Evolutionary conservation across 2,329 filamentous ascomycete species (phyloP).

Genomic region (Hypoxylon sp.): DNA sequence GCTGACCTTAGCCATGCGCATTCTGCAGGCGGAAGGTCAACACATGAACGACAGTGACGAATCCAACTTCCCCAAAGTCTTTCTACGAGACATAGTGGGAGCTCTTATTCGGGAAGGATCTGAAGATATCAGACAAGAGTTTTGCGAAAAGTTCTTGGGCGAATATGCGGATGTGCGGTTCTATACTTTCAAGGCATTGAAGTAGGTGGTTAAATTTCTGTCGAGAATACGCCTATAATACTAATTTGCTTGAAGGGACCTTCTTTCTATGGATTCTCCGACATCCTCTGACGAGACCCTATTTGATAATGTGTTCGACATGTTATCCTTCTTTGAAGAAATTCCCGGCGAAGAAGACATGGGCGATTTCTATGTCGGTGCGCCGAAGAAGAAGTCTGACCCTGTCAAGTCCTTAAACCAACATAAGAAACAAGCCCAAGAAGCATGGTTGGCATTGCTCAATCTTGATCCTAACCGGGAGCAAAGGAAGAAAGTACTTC

Average conservation of each 20-base stretch:
- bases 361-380: constrained; percentile 75
- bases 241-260: constrained; percentile 45
- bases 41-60: constrained; percentile 72
- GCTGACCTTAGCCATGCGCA: constrained; percentile 84
- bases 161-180: constrained; percentile 88
- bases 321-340: constrained; percentile 77
- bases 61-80: constrained; percentile 77
- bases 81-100: constrained; percentile 76
- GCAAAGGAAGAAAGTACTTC: constrained; percentile 84
- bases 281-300: constrained; percentile 54
- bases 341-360: constrained; percentile 78
- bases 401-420: constrained; percentile 74
- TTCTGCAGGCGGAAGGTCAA: constrained; percentile 84
- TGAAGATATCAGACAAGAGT: constrained; percentile 76
- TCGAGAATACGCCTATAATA: background rate
- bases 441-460: constrained; percentile 87
- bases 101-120: constrained; percentile 71
- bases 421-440: constrained; percentile 85
- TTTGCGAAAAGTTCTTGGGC: constrained; percentile 82
- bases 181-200: constrained; percentile 82
- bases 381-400: constrained; percentile 77
- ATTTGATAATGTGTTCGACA: constrained; percentile 71
- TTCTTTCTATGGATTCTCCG: constrained; percentile 51
- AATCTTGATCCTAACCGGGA: constrained; percentile 75
- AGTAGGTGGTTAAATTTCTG: constrained; percentile 64